phyloP scores from a whole-genome alignment of 257 asterid genomes.

The Solanum chilense region DNA sequence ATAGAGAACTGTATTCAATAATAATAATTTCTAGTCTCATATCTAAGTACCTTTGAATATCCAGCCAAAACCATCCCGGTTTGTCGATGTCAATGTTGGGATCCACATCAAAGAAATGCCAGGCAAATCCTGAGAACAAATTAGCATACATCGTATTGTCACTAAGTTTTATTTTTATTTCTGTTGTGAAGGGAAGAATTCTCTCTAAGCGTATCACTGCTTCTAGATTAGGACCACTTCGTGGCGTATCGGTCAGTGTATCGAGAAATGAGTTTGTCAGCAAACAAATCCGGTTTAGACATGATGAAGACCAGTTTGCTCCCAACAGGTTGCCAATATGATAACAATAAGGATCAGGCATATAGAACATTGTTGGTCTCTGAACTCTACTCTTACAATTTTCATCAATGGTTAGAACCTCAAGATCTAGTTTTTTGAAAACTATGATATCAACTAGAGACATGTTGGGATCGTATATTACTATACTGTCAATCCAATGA shows the following conservation, averaged over 20 bases:
- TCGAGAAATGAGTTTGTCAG: not conserved
- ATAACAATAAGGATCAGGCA: not conserved
- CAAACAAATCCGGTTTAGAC: not conserved
- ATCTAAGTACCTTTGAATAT: not conserved
- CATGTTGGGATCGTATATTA: not conserved
- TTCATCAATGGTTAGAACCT: not conserved
- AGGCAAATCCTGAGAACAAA: not conserved
- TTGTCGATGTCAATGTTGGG: not conserved
- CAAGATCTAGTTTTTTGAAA: not conserved
- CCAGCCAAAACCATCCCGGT: not conserved
- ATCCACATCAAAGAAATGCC: slow-evolving; percentile 2
- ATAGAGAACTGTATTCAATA: not conserved
- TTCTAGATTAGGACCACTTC: not conserved
- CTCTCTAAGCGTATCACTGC: not conserved
- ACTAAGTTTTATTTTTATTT: not conserved
- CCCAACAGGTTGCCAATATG: not conserved
- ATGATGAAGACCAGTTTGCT: slow-evolving; percentile 3
- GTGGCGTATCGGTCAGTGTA: not conserved
- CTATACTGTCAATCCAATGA: not conserved
- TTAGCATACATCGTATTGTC: not conserved
- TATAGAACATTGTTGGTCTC: not conserved
- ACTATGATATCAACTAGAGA: not conserved
- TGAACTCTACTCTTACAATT: not conserved
- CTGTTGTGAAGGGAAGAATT: not conserved
- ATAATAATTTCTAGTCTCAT: not conserved